These are phyloP conservation scores for Calocera cornea DNA, from an alignment of 768 basidiomycete species.

Conservation along the genomic window DNA sequence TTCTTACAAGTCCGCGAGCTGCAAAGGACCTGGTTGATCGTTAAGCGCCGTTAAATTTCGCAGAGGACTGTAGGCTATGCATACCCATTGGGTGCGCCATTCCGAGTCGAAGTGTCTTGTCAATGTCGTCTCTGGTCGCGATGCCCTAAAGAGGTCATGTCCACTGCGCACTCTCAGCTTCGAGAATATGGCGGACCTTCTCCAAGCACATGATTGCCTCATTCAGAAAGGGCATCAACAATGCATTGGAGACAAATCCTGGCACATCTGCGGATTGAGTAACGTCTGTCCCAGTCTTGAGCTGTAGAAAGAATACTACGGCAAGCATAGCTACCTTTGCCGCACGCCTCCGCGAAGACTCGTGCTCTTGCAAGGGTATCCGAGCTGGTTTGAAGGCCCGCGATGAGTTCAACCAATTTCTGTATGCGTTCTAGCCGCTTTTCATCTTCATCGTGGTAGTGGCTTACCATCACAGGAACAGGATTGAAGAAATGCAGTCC, in stretches of 20 bases:
- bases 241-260: conserved; percentile 87
- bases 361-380: conserved; percentile 64
- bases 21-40: conserved; percentile 1
- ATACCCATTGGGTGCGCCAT: conserved; percentile 97
- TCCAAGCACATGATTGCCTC: conserved; percentile 93
- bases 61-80: conserved; percentile 41
- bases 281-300: conserved; percentile 45
- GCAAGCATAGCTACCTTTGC: conserved; percentile 46
- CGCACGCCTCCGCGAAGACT: conserved; percentile 73
- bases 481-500: conserved; percentile 94
- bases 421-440: conserved; percentile 18
- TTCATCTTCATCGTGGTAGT: background rate
- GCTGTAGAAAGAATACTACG: background rate
- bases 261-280: conserved; percentile 84
- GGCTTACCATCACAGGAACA: conserved; percentile 81
- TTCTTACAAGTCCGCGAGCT: conserved; percentile 42
- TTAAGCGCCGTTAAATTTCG: background rate
- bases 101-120: conserved; percentile 82
- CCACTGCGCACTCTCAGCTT: background rate
- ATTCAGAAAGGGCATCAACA: conserved; percentile 95
- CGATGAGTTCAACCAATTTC: conserved; percentile 93
- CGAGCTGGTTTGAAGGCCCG: conserved; percentile 76
- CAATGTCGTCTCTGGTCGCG: conserved; percentile 90
- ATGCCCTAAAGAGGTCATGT: conserved; percentile 41
- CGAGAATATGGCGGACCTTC: conserved; percentile 37